These are phyloP conservation scores for Boletus rex-veris DNA, from an alignment of 768 basidiomycete species.

Conservation along the genomic window DNA sequence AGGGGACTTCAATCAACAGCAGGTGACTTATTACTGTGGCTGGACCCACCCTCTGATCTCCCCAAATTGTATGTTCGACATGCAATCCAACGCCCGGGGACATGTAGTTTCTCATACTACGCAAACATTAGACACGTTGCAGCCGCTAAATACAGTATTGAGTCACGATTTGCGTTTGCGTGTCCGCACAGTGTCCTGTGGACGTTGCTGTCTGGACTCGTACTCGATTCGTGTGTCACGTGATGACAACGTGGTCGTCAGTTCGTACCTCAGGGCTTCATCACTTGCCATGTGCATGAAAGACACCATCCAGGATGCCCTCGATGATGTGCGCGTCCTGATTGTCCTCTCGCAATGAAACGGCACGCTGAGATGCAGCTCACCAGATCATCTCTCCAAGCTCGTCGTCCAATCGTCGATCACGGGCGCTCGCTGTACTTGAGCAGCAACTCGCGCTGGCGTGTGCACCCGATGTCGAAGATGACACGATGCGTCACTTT, in stretches of 20 bases:
- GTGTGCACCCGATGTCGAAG: constrained; percentile 41
- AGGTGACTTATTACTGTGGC: no score
- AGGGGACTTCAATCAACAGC: no score
- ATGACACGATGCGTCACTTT: constrained; percentile 51
- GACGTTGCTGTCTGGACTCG: not conserved
- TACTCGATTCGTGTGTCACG: constrained; percentile 18
- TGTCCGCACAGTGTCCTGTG: no score
- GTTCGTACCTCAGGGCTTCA: not conserved
- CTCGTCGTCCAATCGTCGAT: constrained; percentile 48
- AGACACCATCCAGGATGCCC: constrained; percentile 50
- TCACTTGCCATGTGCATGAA: constrained; percentile 34
- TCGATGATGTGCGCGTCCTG: constrained; percentile 59
- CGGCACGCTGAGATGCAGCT: constrained; percentile 10
- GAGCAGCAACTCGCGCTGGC: constrained; percentile 53
- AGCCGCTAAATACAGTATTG: no score
- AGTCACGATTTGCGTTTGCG: no score
- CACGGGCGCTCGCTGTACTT: constrained; percentile 51
- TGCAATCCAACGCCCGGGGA: no score
- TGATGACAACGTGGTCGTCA: constrained; percentile 23
- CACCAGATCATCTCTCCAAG: constrained; percentile 64
- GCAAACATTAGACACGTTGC: no score
- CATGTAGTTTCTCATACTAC: no score
- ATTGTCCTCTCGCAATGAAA: not conserved
- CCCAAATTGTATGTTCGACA: no score
- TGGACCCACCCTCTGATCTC: no score